Percentiles rank a stretch among this genome's conserved stretches.
Evolutionary conservation across 1,284 basidiomycete genomes (phyloP).

Genomic region (Trichosporon coremiiforme): DNA sequence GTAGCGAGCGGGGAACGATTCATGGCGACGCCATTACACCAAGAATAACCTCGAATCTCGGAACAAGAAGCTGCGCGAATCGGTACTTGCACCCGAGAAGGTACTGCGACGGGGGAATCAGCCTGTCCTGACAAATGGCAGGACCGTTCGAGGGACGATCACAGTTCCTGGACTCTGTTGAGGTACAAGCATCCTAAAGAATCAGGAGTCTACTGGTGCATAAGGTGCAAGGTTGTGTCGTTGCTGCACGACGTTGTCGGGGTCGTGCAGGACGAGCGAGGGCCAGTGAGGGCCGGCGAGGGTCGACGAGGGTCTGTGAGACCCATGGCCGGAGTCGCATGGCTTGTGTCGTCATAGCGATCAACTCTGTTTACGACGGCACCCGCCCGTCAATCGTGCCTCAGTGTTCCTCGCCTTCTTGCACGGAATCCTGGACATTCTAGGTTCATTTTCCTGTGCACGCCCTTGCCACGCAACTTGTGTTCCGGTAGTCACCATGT

Average conservation of each 20-base stretch:
- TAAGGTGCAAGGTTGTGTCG: neutral
- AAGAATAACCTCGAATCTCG: neutral
- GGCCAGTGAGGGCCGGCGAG: neutral
- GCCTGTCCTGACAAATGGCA: neutral
- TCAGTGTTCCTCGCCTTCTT: neutral
- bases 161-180: neutral
- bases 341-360: slow-evolving; percentile 11
- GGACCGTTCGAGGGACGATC: neutral
- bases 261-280: neutral
- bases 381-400: neutral
- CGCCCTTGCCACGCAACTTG: neutral
- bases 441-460: neutral
- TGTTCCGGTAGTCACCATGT: neutral
- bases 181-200: neutral
- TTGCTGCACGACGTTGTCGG: neutral
- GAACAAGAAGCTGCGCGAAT: neutral
- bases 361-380: neutral
- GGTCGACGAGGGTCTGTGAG: neutral
- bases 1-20: neutral
- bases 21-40: neutral
- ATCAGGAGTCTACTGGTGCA: neutral
- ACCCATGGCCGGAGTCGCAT: slow-evolving; percentile 3
- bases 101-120: neutral
- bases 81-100: neutral
- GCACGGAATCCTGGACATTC: neutral